Base-by-base conservation (phyloP, 2,329 filamentous ascomycete genomes). In the Claviceps spartinae region DNA sequence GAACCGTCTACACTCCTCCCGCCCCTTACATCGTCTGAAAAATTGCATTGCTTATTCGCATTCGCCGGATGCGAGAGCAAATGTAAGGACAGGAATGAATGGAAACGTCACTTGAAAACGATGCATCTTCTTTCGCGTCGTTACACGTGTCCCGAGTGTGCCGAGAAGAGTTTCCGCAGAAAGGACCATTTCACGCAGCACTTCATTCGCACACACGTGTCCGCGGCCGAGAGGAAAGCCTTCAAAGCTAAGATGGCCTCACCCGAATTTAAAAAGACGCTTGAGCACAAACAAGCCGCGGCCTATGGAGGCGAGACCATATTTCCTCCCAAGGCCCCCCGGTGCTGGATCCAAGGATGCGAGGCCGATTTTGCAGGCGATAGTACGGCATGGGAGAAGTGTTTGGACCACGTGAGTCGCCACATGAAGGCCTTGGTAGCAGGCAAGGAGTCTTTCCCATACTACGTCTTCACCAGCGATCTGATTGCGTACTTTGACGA, bases 171-270 rank as follows among this genome's bases (percentile, higher is more conserved):
- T 26, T 95, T 95, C 72, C 94, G 94, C 67, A 85, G 90, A 61
- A 95, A 94, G 64, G 90, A 96, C 61, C 78, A 96, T 9, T 95
- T 90, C 69, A 88, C 85, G 0, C 88, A 95, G 61, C 91, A 96
- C 62, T 75, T 91, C 2, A 79, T 87, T 5, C 84, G 91, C 47
- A 94, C 94, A 87, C 90, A 96, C 63, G 73, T 78, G 0, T 5
- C 46, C 1, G 18, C 42, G 13, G 13, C 46, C 13, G 65, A 74
- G 51, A 56, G 66, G 2, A 69, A 68, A 54, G 69, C 67, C 50
- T 63, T 67, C 52, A 60, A 65, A 26, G 62, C 62, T 54, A 73
- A 67, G 60, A 66, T 60, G 56, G 58, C 55, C 2, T 41, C 50
- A 20, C 56, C 61, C 1, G 67, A 70, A 13, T 70, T 89, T 8